A percentile compares a stretch with the other conserved stretches of the same genome.
phyloP scores from a whole-genome alignment of 2,329 filamentous ascomycete species.

The Akanthomyces muscarius region DNA sequence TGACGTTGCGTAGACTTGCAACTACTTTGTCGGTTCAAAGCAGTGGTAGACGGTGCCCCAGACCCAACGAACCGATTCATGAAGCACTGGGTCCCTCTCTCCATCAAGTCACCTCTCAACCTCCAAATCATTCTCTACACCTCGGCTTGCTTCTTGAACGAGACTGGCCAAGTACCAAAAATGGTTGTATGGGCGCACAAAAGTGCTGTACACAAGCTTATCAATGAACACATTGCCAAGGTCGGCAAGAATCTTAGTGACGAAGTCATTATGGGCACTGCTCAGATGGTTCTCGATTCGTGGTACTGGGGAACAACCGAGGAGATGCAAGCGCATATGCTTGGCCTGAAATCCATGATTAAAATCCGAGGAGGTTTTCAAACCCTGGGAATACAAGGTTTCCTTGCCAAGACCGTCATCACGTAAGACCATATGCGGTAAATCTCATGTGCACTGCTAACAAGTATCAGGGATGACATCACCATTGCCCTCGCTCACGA shows the following conservation, averaged over 20 bases:
- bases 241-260: constrained; percentile 38
- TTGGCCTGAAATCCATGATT: constrained; percentile 47
- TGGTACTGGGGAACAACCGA: constrained; percentile 51
- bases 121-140: constrained; percentile 47
- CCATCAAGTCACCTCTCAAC: constrained; percentile 46
- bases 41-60: constrained; percentile 46
- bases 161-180: constrained; percentile 45
- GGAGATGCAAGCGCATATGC: constrained; percentile 44
- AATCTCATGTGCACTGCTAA: constrained; percentile 18
- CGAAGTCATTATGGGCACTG: constrained; percentile 43
- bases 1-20: constrained; percentile 38
- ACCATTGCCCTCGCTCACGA: constrained; percentile 48
- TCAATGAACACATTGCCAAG: constrained; percentile 44
- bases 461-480: constrained; percentile 38
- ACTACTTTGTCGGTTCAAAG: constrained; percentile 48
- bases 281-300: constrained; percentile 47
- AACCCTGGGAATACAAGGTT: constrained; percentile 43
- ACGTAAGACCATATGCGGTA: constrained; percentile 34
- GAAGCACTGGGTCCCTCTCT: constrained; percentile 45
- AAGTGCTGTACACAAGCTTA: constrained; percentile 39
- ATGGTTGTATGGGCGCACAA: constrained; percentile 41
- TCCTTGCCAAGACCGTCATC: constrained; percentile 46
- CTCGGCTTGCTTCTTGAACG: constrained; percentile 47
- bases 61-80: constrained; percentile 42
- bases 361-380: constrained; percentile 42